phyloP scores from a whole-genome alignment of 176 grass and related monocot genomes.

The Canna indica region DNA sequence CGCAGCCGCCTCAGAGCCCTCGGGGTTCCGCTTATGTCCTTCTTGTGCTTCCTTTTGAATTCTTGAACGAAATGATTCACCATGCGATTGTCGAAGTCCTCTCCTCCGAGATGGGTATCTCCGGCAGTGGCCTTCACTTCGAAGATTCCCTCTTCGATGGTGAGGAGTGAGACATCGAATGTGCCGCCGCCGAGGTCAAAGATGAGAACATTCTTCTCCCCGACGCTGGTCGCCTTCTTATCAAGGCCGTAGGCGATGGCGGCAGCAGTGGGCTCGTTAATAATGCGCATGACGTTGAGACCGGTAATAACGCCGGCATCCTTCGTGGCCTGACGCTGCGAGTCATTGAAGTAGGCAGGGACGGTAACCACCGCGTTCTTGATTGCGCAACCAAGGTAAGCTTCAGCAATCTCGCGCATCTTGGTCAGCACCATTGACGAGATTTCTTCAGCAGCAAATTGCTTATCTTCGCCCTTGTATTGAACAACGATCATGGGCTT shows the following conservation, averaged over 20 bases:
- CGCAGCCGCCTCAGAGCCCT: conserved; percentile 56
- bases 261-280: conserved; percentile 81
- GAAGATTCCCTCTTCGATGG: conserved; percentile 97
- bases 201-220: conserved; percentile 96
- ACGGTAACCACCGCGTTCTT: conserved; percentile 92
- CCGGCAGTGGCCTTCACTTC: conserved; percentile 90
- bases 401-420: conserved; percentile 82
- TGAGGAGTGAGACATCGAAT: conserved; percentile 81
- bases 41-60: conserved; percentile 93
- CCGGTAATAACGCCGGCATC: conserved; percentile 78
- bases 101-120: conserved; percentile 74
- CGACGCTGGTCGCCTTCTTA: conserved; percentile 77
- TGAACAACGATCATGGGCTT: conserved; percentile 68
- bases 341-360: conserved; percentile 93
- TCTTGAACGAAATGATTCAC: conserved; percentile 94
- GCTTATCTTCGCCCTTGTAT: conserved; percentile 63
- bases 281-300: conserved; percentile 82
- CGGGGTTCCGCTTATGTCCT: conserved; percentile 79
- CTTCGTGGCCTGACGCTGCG: conserved; percentile 85
- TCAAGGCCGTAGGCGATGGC: conserved; percentile 85
- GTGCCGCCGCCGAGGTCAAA: conserved; percentile 89
- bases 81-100: conserved; percentile 93
- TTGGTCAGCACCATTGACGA: conserved; percentile 84
- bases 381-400: conserved; percentile 54
- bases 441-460: conserved; percentile 69